These are phyloP conservation scores for Allomyces javanicus DNA, from an alignment of 192 early-diverging fungal genomes.

Conservation along the genomic window DNA sequence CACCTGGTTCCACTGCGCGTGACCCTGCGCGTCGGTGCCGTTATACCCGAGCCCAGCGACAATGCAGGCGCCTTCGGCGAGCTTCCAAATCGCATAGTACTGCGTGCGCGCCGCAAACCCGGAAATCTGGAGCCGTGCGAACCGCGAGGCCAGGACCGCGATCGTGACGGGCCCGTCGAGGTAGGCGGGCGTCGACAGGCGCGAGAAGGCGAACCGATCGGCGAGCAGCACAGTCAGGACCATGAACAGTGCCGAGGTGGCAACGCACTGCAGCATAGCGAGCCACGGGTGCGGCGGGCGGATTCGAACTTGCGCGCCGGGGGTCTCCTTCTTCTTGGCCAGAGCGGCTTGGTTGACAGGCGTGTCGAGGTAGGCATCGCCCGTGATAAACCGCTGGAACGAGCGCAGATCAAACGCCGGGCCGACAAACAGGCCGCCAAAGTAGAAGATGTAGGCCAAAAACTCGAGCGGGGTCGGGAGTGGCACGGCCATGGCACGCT, in stretches of 20 bases:
- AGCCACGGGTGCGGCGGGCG: background rate
- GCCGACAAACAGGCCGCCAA: conserved; percentile 62
- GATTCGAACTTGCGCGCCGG: background rate
- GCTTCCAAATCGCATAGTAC: conserved; percentile 82
- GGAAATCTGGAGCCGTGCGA: conserved; percentile 35
- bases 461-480: conserved; percentile 55
- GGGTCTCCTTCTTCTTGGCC: background rate
- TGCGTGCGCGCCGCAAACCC: conserved; percentile 45
- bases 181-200: conserved; percentile 13
- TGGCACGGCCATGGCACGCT: background rate
- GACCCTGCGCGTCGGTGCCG: conserved; percentile 26
- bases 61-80: conserved; percentile 68
- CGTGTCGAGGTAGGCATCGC: conserved; percentile 9
- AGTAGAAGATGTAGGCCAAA: conserved; percentile 79
- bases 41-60: conserved; percentile 67
- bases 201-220: conserved; percentile 12
- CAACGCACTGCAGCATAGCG: conserved; percentile 10
- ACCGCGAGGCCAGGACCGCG: conserved; percentile 8
- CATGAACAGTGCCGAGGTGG: conserved; percentile 13
- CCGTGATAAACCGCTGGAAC: conserved; percentile 27
- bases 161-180: conserved; percentile 8
- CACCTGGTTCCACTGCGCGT: conserved; percentile 45
- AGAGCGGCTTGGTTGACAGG: background rate
- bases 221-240: conserved; percentile 14
- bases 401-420: conserved; percentile 52